A percentile compares a stretch with the other conserved stretches of the same genome.
These are phyloP conservation scores for Yarrowia hollandica DNA, from an alignment of 805 yeast genomes.

Conservation along the genomic window DNA sequence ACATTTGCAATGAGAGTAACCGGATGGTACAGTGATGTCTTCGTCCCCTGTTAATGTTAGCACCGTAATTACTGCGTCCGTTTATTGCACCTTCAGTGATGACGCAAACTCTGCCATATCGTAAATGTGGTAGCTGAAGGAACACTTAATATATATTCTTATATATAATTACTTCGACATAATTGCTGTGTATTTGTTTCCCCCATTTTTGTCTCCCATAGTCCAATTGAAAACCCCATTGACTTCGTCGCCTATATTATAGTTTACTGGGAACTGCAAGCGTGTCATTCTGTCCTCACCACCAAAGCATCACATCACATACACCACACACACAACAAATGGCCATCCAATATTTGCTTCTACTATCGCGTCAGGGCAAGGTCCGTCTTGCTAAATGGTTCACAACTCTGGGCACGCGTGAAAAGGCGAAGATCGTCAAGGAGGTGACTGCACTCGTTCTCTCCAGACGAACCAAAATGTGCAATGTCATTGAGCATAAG, in stretches of 20 bases:
- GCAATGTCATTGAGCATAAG: conserved; percentile 85
- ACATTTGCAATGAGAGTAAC: too few species aligned
- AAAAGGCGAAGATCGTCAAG: conserved; percentile 76
- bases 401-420: conserved; percentile 76
- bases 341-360: conserved; percentile 76
- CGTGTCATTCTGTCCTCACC: conserved; percentile 14
- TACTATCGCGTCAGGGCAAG: conserved; percentile 93
- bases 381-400: conserved; percentile 95
- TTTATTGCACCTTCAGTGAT: too few species aligned
- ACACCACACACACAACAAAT: conserved; percentile 41
- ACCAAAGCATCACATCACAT: not conserved
- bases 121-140: too few species aligned
- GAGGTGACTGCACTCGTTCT: conserved; percentile 86
- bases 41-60: too few species aligned
- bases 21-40: too few species aligned
- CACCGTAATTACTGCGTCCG: too few species aligned
- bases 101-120: too few species aligned
- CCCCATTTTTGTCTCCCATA: too few species aligned
- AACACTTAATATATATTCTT: too few species aligned
- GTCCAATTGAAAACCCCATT: too few species aligned
- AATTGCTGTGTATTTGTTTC: too few species aligned
- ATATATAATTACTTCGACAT: too few species aligned
- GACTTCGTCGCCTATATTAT: not conserved
- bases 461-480: conserved; percentile 88
- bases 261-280: conserved; percentile 24